phyloP scores from a whole-genome alignment of 2,329 filamentous ascomycete genomes.

The Alternaria novae-zelandiae region DNA sequence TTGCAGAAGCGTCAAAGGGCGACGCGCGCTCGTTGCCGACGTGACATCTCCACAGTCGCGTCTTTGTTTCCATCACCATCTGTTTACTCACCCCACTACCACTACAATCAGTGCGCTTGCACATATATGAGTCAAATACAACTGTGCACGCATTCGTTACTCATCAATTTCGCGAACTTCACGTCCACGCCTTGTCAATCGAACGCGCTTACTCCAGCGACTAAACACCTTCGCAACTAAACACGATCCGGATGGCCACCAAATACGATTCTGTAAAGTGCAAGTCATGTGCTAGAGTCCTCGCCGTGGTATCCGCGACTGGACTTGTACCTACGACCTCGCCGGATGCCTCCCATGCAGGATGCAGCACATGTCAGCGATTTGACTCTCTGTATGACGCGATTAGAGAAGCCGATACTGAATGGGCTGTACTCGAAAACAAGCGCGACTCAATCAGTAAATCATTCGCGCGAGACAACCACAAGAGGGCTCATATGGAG shows the following conservation, averaged over 20 bases:
- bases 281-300: slow-evolving; percentile 9
- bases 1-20: not conserved
- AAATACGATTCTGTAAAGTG: slow-evolving; percentile 4
- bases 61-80: slow-evolving; percentile 2
- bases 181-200: not conserved
- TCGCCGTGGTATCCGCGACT: slow-evolving; percentile 15
- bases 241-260: slow-evolving; percentile 1
- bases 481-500: slow-evolving; percentile 21
- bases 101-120: not conserved
- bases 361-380: slow-evolving; percentile 26
- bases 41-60: not conserved
- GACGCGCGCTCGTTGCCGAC: not conserved
- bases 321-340: slow-evolving; percentile 14
- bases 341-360: not conserved
- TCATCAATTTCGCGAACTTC: not conserved
- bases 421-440: slow-evolving; percentile 14
- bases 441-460: slow-evolving; percentile 22
- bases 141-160: not conserved
- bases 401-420: slow-evolving; percentile 17
- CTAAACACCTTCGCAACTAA: not conserved
- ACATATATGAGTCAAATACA: not conserved
- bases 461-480: slow-evolving; percentile 16
- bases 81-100: not conserved
- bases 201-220: not conserved
- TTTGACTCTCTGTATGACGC: slow-evolving; percentile 22